Conservation (phyloP, 139 green algal species). For the Desmodesmus armatus region DNA sequence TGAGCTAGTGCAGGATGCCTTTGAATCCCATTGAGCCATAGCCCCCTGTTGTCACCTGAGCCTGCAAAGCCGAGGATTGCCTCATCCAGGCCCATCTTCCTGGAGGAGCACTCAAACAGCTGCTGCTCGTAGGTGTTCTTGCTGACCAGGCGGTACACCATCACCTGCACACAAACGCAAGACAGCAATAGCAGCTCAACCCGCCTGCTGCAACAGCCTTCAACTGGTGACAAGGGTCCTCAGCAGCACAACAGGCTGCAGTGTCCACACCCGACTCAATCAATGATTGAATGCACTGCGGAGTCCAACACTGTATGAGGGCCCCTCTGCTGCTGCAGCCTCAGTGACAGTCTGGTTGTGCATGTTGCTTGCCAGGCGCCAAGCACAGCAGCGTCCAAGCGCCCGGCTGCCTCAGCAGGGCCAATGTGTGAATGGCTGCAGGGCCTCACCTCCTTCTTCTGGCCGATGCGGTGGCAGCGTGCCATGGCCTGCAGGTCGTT, state of each 20-base stretch:
- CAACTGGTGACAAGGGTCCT: too few species aligned
- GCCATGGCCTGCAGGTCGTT: constrained; percentile 98
- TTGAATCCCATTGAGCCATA: too few species aligned
- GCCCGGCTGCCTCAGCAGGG: too few species aligned
- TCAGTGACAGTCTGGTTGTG: background rate
- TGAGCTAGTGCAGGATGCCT: too few species aligned
- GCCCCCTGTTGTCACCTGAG: constrained; percentile 15
- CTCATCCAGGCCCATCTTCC: constrained; percentile 93
- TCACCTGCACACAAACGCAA: constrained; percentile 77
- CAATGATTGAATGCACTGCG: too few species aligned
- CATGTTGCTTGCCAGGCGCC: background rate
- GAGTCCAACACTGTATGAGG: too few species aligned
- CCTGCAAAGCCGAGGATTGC: constrained; percentile 83
- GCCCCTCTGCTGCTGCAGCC: too few species aligned
- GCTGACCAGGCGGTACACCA: constrained; percentile 92
- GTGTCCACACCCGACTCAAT: too few species aligned
- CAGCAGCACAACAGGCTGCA: too few species aligned
- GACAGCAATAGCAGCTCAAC: background rate
- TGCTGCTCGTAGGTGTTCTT: constrained; percentile 93
- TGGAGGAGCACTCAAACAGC: constrained; percentile 75
- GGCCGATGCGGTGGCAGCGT: constrained; percentile 95
- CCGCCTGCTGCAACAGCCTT: too few species aligned
- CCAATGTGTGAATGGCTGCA: too few species aligned
- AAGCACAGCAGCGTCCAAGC: background rate
- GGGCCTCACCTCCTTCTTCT: constrained; percentile 73